Base-by-base conservation (phyloP, 805 yeast genomes). In the Cyberlindnera veronae region DNA sequence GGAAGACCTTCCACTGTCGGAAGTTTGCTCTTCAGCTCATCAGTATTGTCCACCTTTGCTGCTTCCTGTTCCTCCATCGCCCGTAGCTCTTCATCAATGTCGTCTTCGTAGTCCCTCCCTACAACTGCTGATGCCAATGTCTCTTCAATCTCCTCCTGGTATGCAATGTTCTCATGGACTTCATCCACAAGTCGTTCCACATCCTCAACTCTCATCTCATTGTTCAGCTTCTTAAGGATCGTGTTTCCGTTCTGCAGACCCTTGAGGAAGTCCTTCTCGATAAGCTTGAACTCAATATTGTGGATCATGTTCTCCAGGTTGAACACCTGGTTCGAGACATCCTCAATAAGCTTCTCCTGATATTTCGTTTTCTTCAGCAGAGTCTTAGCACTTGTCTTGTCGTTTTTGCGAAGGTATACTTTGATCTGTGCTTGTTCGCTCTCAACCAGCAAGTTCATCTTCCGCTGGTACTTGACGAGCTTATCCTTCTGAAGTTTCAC, bases 401-500 rank as follows among this genome's bases (percentile, higher is more conserved):
- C 51, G 11, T 54, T 54, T 13, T 41, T 30, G 26, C 48, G 45
- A 6, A 68, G 58, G 16, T 60, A 49, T 7, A 41, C 31, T 40
- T 58, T 66, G 5, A 67, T 53, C 35, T 54, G 49, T 4, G 22
- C 67, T 2, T 68, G 69, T 60, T 93, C 97, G 24, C 76, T 67
- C 10, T 67, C 69, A 14, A 87, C 73, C 4, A 86, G 74, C 0
- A 63, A 60, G 21, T 68, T 67, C 27, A 90, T 73, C 44, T 77
- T 76, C 33, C 57, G 60, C 11, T 69, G 63, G 48, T 89, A 85
- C 60, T 83, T 85, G 50, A 76, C 76, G 17, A 93, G 71, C 48
- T 81, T 82, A 62, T 93, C 99, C 45, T 96, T 70, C 52, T 95
- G 97, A 28, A 84, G 67, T 59, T 93, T 93, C 51, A 93, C 70